Conservation (phyloP, 768 basidiomycete genomes). For the Pulveroboletus sp. region DNA sequence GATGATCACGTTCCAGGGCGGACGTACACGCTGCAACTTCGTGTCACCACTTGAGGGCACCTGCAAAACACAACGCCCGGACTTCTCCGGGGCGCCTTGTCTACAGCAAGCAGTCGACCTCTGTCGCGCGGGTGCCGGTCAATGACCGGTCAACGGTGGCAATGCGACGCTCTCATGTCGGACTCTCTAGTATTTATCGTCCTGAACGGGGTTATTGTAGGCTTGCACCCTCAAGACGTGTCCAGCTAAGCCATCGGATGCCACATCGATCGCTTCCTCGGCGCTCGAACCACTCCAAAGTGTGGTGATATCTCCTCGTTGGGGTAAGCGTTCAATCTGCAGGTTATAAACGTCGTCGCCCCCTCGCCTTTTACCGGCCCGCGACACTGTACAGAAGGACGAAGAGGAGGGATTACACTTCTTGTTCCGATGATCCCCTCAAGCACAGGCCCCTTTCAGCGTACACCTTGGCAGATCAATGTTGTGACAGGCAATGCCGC, state of each 20-base stretch:
- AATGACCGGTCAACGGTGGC: neutral
- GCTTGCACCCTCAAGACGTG: no score
- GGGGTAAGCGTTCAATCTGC: no score
- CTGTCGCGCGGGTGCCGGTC: neutral
- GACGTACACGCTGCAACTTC: constrained; percentile 11
- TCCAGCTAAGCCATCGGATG: neutral
- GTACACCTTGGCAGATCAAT: no score
- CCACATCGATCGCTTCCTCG: neutral
- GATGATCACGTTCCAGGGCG: constrained; percentile 17
- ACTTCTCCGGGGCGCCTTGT: neutral
- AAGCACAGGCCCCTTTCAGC: neutral
- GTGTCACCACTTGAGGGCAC: neutral
- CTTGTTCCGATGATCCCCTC: neutral
- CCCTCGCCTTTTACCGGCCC: neutral
- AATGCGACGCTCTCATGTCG: neutral
- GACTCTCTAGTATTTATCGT: neutral
- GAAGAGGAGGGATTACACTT: neutral
- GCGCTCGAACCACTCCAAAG: no score
- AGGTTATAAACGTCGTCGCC: no score
- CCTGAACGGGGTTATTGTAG: no score
- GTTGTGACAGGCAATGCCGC: neutral
- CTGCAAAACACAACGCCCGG: neutral
- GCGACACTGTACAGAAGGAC: no score
- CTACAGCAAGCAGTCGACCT: neutral
- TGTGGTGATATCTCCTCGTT: no score